Evolutionary conservation across 148 eudicot genomes (phyloP).

Genomic region (Hydrangea macrophylla): DNA sequence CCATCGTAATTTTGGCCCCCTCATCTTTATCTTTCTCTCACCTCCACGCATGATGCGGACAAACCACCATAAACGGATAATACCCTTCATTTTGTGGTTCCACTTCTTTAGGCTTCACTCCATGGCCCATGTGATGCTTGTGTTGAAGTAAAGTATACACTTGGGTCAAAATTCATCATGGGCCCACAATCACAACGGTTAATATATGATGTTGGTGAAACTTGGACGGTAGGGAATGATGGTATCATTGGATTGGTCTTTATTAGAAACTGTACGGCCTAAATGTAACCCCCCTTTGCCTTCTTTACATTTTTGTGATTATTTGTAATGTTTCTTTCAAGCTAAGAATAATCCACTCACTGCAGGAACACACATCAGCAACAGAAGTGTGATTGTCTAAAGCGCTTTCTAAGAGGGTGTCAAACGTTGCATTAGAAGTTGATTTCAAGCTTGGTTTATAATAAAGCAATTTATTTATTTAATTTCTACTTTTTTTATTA

Average conservation of each 20-base stretch:
- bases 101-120: not conserved
- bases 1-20: too few species aligned
- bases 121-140: not conserved
- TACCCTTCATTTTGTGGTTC: not conserved
- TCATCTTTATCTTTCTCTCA: too few species aligned
- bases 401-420: not conserved
- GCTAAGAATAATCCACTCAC: conserved; percentile 6
- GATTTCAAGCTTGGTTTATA: too few species aligned
- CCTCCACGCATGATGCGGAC: too few species aligned
- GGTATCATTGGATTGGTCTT: too few species aligned
- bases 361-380: not conserved
- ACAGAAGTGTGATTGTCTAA: not conserved
- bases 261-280: too few species aligned
- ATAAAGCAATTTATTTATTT: too few species aligned
- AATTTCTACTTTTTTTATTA: too few species aligned
- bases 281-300: too few species aligned
- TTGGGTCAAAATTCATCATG: not conserved
- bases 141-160: not conserved
- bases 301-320: not conserved
- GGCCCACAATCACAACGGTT: not conserved
- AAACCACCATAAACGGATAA: not conserved
- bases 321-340: conserved; percentile 1
- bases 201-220: too few species aligned
- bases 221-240: too few species aligned
- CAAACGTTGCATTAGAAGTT: not conserved